Base-by-base conservation (phyloP, 2,329 filamentous ascomycete species). In the Penicillium sp. region DNA sequence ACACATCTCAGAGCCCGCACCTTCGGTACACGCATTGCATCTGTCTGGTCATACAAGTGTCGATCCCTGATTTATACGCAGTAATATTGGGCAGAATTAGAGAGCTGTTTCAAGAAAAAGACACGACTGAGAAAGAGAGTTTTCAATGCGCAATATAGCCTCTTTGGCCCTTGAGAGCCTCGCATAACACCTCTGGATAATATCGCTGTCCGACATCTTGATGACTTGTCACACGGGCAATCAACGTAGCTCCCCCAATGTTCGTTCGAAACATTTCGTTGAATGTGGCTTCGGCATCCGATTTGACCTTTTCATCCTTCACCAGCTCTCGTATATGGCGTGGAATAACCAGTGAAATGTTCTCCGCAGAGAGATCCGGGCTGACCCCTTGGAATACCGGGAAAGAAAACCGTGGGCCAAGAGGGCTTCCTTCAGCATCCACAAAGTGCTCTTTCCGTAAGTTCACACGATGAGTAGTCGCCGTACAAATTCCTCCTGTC, bases 351-450 rank as follows among this genome's bases (percentile, higher is more conserved):
- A 72, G 52, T 10, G 56, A 50, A 5, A 70, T 65, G 13, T 65
- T 60, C 7, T 68, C 65, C 7, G 60, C 60, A 1, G 61, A 66
- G 15, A 72, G 49, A 48, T 72, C 69, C 6, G 67, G 58, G 28
- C 69, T 66, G 38, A 72, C 67, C 8, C 69, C 69, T 50, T 71
- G 68, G 31, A 72, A 72, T 7, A 72, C 63, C 0, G 70, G 69
- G 34, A 72, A 70, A 0, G 69, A 71, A 38, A 69, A 71, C 1
- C 70, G 63, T 18, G 70, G 61, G 0, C 70, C 70, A 6, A 70
- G 54, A 1, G 58, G n/a, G 0, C 47, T 46, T 0, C 66, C 65
- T 2, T 64, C 24, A 1, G 28, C 41, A 48, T 63, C 59, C 1
- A 65, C n/a, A 23, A 68, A 72, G 28, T 70, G 66, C 23, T 63